Percentiles rank a stretch among this genome's conserved stretches.
Evolutionary conservation across 2,329 filamentous ascomycete genomes (phyloP).

Genomic region (Penicillium freii): DNA sequence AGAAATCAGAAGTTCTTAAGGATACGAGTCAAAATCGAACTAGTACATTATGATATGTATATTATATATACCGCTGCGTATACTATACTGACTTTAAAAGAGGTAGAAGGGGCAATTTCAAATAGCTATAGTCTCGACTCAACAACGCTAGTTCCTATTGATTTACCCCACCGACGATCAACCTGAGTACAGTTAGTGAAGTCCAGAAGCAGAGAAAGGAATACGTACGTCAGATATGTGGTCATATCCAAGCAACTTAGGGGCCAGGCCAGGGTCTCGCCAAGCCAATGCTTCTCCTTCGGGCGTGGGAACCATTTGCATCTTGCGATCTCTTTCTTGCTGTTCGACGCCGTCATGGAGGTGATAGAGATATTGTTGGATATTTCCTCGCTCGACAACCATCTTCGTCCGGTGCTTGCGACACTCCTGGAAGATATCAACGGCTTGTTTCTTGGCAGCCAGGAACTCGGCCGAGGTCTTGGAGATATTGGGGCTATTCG

Average conservation of each 20-base stretch:
- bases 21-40: too few species aligned
- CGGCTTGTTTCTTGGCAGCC: constrained; percentile 35
- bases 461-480: constrained; percentile 26
- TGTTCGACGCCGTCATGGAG: constrained; percentile 59
- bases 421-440: constrained; percentile 55
- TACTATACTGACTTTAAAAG: too few species aligned
- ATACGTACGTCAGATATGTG: constrained; percentile 38
- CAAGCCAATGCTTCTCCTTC: constrained; percentile 45
- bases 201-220: neutral
- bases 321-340: constrained; percentile 50
- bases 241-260: constrained; percentile 43
- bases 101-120: too few species aligned
- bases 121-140: constrained; percentile 15
- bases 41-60: too few species aligned
- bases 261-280: constrained; percentile 43
- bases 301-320: constrained; percentile 39
- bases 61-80: too few species aligned
- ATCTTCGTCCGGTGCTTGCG: constrained; percentile 58
- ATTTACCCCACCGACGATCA: constrained; percentile 10
- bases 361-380: constrained; percentile 62
- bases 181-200: constrained; percentile 6
- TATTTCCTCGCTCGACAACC: constrained; percentile 60
- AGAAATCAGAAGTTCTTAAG: too few species aligned
- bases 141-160: neutral
- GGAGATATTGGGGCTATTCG: constrained; percentile 34